Base-by-base conservation (phyloP, 257 asterid species). In the Verbena officinalis region DNA sequence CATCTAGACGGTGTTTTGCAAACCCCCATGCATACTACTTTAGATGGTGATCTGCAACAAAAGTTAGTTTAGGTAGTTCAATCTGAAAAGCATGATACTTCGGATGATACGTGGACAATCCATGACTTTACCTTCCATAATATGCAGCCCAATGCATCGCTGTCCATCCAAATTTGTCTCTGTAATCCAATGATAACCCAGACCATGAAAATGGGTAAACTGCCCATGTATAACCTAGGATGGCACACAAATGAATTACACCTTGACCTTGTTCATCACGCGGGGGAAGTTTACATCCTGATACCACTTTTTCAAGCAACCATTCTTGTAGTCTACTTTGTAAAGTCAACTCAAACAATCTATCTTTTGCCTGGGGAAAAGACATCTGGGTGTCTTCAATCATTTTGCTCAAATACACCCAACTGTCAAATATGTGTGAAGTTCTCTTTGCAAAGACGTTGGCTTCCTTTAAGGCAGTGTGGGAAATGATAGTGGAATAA, bases 141-240 rank as follows among this genome's bases (percentile, higher is more conserved):
- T 73, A 83, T 22, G 99, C 99, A 59, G 99, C 99, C 96, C 95
- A 90, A 63, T 94, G 99, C 73, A 94, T 85, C 58, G 99, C 93
- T 7, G 97, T 88, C 99, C 99, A 90, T 65, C 99, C 97, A 66
- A 22, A 70, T 77, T 88, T 90, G 78, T 94, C 99, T 70, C 99
- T 86, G 72, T 86, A 88, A 82, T 94, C 95, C 80, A 94, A 21
- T 4, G 99, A 88, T 70, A 94, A 73, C 44, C 95, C 97, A 22
- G 99, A 81, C 79, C 84, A 86, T 12, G 90, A 78, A 70, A 73
- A 94, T 12, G 86, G 99, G 75, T 80, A 72, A 55, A 90, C 82
- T 61, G 90, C 90, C 99, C 99, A 94, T 13, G 92, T 77, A 77
- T 94, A 94, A 62, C 95, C 96, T 5, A 94, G 88, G 76, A 94